These are phyloP conservation scores for Alternaria gaisen DNA, from an alignment of 2,329 filamentous ascomycete genomes.

Conservation along the genomic window DNA sequence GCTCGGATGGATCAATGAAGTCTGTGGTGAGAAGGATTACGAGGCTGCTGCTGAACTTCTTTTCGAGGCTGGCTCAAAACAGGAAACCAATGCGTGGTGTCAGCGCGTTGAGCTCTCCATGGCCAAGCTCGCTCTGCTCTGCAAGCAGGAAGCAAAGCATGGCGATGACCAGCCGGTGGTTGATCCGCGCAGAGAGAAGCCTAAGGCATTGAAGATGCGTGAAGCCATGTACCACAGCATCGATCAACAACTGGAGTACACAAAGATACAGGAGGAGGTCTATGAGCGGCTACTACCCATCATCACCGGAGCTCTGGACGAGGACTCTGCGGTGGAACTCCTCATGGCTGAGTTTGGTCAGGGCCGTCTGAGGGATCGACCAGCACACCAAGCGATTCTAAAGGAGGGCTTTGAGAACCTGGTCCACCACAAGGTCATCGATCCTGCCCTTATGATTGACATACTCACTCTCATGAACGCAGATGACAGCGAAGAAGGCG, in stretches of 20 bases:
- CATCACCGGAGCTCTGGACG: constrained; percentile 78
- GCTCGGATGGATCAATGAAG: constrained; percentile 94
- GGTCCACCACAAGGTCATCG: constrained; percentile 74
- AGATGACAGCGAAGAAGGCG: constrained; percentile 50
- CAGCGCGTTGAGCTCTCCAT: constrained; percentile 93
- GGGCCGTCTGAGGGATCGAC: constrained; percentile 64
- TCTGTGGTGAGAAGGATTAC: constrained; percentile 79
- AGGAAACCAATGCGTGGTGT: constrained; percentile 85
- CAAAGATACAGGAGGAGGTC: constrained; percentile 81
- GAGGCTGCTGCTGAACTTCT: constrained; percentile 76
- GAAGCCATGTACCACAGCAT: constrained; percentile 47
- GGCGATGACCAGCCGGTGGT: constrained; percentile 46
- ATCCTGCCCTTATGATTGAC: constrained; percentile 69
- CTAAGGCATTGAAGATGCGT: constrained; percentile 52
- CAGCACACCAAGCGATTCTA: constrained; percentile 74
- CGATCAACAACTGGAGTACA: constrained; percentile 71
- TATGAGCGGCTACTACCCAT: constrained; percentile 75
- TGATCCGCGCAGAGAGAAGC: constrained; percentile 30
- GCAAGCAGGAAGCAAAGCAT: constrained; percentile 58
- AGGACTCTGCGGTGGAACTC: constrained; percentile 78
- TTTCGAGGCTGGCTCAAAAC: constrained; percentile 71
- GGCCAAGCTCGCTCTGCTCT: constrained; percentile 76
- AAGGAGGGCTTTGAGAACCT: constrained; percentile 74
- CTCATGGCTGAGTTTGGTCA: constrained; percentile 73
- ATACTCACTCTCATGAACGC: constrained; percentile 80